Conservation (phyloP, 192 early-diverging fungal species). For the Rhizophagus clarus region DNA sequence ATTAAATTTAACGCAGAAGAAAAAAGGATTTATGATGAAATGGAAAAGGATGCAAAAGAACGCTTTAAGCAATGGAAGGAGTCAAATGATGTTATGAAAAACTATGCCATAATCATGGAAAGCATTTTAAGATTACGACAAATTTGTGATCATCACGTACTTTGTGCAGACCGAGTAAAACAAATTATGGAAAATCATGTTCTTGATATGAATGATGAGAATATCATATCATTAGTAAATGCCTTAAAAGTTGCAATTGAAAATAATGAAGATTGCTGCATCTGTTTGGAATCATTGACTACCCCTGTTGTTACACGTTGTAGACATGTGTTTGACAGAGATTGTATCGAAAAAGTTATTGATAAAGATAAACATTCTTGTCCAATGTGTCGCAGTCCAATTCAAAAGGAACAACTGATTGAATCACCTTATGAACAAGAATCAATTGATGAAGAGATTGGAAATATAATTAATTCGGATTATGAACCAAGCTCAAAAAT, state of each 20-base stretch:
- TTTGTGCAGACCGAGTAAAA: constrained; percentile 42
- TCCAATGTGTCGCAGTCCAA: not conserved
- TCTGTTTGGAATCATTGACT: constrained; percentile 57
- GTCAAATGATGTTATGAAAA: constrained; percentile 82
- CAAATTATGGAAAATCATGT: constrained; percentile 30
- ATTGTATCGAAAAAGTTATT: constrained; percentile 39
- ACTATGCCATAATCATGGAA: constrained; percentile 95
- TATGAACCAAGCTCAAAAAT: constrained; percentile 41
- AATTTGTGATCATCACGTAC: constrained; percentile 87
- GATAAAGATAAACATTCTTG: not conserved
- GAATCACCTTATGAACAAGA: not conserved
- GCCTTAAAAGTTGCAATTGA: constrained; percentile 32
- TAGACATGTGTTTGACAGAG: constrained; percentile 55
- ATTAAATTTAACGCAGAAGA: constrained; percentile 64
- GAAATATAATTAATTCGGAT: not conserved
- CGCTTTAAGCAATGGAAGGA: constrained; percentile 61
- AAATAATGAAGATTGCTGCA: constrained; percentile 50
- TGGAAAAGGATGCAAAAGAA: constrained; percentile 68
- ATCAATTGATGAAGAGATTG: not conserved
- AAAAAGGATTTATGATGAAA: constrained; percentile 66
- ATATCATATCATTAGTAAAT: not conserved
- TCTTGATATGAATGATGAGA: not conserved
- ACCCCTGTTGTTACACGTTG: constrained; percentile 54
- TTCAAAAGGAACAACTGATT: not conserved
- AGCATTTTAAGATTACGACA: constrained; percentile 86